Evolutionary conservation across 441 rosid genomes (phyloP).

Genomic region (Flueggea neowawraea): DNA sequence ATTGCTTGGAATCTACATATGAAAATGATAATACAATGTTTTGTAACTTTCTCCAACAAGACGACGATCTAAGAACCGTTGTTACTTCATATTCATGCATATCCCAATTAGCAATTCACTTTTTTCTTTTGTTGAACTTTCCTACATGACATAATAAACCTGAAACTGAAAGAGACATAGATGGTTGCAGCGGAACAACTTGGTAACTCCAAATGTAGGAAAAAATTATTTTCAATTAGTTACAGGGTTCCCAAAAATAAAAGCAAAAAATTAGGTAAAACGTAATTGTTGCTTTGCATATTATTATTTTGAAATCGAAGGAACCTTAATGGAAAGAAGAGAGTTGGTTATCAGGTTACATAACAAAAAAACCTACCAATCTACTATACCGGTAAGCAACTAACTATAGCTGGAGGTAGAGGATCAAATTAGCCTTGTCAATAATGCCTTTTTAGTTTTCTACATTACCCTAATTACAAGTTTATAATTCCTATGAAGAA

Average conservation of each 20-base stretch:
- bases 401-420: too few relatives aligned
- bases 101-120: too few relatives aligned
- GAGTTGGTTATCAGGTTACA: slow-evolving; percentile 24
- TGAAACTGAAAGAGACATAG: slow-evolving; percentile 9
- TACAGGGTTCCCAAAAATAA: slow-evolving; percentile 18
- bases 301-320: slow-evolving; percentile 29
- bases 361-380: slow-evolving; percentile 21
- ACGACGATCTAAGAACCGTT: too few relatives aligned
- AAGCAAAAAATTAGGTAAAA: slow-evolving; percentile 47
- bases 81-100: too few relatives aligned
- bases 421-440: too few relatives aligned
- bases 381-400: not conserved
- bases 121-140: too few relatives aligned
- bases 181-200: slow-evolving; percentile 27
- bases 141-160: too few relatives aligned
- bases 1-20: slow-evolving; percentile 16
- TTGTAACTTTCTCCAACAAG: slow-evolving; percentile 11
- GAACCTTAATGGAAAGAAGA: slow-evolving; percentile 15
- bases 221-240: slow-evolving; percentile 12
- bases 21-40: slow-evolving; percentile 20
- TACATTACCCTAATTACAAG: too few relatives aligned
- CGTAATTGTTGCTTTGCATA: slow-evolving; percentile 51
- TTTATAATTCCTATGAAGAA: too few relatives aligned
- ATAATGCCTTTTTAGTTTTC: too few relatives aligned
- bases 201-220: slow-evolving; percentile 19